Conservation (phyloP, 768 basidiomycete genomes). For the Amanita fuliginea region DNA sequence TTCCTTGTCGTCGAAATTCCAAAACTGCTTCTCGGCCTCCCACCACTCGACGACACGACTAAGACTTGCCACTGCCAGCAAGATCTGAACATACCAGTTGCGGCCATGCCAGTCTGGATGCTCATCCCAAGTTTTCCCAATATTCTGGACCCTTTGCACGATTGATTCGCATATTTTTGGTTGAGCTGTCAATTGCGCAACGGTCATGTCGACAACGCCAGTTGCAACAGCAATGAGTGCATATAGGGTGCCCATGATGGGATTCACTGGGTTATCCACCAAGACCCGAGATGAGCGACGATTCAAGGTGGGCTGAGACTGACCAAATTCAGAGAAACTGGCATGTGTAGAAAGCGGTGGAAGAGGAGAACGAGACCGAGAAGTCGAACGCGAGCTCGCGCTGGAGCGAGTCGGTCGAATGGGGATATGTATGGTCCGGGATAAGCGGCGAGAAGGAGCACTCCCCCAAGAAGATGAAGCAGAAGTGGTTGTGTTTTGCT, state of each 20-base stretch:
- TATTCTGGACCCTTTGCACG: conserved; percentile 82
- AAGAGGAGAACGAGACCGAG: conserved; percentile 88
- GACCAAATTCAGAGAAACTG: conserved; percentile 48
- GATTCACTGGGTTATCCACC: conserved; percentile 78
- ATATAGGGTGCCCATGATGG: conserved; percentile 84
- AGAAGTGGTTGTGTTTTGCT: conserved; percentile 32
- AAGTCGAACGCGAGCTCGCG: conserved; percentile 87
- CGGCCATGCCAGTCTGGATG: conserved; percentile 97
- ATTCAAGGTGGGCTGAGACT: conserved; percentile 34
- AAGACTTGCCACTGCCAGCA: conserved; percentile 91
- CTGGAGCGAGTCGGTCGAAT: conserved; percentile 56
- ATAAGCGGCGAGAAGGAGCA: conserved; percentile 67
- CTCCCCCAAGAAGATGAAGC: conserved; percentile 46
- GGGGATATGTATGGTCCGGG: conserved; percentile 74
- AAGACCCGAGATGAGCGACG: conserved; percentile 76
- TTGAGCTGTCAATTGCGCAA: conserved; percentile 74
- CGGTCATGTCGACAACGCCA: conserved; percentile 84
- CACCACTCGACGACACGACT: conserved; percentile 98
- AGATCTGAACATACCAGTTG: conserved; percentile 95
- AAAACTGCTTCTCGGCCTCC: conserved; percentile 99
- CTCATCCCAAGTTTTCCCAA: conserved; percentile 95
- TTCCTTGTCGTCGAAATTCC: conserved; percentile 94
- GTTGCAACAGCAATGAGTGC: conserved; percentile 90
- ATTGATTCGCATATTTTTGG: conserved; percentile 79
- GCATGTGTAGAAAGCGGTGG: conserved; percentile 57